Evolutionary conservation across 352 stramenopile species (phyloP).

Genomic region (Pythium vanterpoolii): DNA sequence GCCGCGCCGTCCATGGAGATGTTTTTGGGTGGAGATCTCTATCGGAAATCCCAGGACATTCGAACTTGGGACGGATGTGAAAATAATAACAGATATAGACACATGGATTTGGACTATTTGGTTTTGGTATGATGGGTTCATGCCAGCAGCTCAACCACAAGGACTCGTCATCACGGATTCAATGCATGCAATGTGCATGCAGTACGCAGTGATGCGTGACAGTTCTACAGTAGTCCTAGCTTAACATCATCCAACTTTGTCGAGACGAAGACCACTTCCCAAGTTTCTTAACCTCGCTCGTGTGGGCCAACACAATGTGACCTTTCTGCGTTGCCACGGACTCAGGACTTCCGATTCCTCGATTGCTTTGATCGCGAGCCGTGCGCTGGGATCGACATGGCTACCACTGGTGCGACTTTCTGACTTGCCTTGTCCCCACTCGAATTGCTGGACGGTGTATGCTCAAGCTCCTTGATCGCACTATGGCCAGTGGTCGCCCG

Average conservation of each 20-base stretch:
- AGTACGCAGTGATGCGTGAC: too few species aligned
- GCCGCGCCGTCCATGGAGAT: conserved; percentile 1
- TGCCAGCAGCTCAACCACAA: not conserved
- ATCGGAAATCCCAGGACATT: not conserved
- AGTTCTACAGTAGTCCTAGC: too few species aligned
- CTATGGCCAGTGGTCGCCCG: not conserved
- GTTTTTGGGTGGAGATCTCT: not conserved
- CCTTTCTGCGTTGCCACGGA: not conserved
- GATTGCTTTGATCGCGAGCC: not conserved
- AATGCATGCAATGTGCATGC: too few species aligned
- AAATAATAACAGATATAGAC: not conserved
- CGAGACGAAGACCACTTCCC: not conserved
- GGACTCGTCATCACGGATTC: too few species aligned
- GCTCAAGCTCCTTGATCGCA: not conserved
- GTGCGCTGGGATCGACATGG: not conserved
- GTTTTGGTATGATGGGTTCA: not conserved
- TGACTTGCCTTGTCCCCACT: not conserved
- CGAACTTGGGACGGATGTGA: too few species aligned
- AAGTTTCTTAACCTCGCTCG: not conserved
- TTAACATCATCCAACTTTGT: too few species aligned
- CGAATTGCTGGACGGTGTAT: not conserved
- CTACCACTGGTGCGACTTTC: not conserved
- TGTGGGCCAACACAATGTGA: not conserved
- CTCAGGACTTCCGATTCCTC: not conserved
- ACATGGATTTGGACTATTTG: not conserved